Evolutionary conservation across 805 yeast genomes (phyloP), one percentile per base, ranked within the genome.

Genomic region (Candida endomychidarum): DNA sequence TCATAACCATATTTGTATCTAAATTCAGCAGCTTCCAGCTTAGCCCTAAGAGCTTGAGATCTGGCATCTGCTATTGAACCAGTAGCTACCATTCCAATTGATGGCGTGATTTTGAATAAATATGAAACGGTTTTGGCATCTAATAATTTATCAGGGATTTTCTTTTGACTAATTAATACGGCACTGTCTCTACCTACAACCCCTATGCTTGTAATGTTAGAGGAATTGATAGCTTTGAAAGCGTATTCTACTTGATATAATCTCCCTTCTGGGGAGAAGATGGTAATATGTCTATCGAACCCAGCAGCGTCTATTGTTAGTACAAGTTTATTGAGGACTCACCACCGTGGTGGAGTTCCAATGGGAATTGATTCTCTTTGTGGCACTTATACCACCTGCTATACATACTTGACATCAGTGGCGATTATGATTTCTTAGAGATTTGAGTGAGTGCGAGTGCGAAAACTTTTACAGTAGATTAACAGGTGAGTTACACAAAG

Each of bases 241-340:
- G 98, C 99, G 60, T 93, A 93, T 64, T 93, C 99, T 25, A 91
- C 99, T 69, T 93, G 99, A 68, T 85, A 93, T 46, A 93, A 75
- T 65, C 99, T 82, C 33, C 99, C 99, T 62, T 93, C 99, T 15
- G 99, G 99, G 27, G 98, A 91, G 71, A 93, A 93, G 55, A 93
- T 90, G 20, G 99, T 93, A 63, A 93, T 93, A 65, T 93, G 99
- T 74, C 99, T 86, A 71, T 93, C 99, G 63, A 90, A 93, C 40
- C 99, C 99, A n/a, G 98, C 96, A 47, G 82, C 74, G 27, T 32
- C 41, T 38, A 26, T 28, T 17, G 36, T 29, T 37, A 37, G 41
- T 29, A 31, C 10, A n/a, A 18, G 11, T 25, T 15, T 12, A 5
- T 18, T 4, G 19, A 25, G 17, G 7, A 8, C 18, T 27, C 14